These are phyloP conservation scores for Pilasporangium apinafurcum DNA, from an alignment of 352 stramenopile species.

Conservation along the genomic window DNA sequence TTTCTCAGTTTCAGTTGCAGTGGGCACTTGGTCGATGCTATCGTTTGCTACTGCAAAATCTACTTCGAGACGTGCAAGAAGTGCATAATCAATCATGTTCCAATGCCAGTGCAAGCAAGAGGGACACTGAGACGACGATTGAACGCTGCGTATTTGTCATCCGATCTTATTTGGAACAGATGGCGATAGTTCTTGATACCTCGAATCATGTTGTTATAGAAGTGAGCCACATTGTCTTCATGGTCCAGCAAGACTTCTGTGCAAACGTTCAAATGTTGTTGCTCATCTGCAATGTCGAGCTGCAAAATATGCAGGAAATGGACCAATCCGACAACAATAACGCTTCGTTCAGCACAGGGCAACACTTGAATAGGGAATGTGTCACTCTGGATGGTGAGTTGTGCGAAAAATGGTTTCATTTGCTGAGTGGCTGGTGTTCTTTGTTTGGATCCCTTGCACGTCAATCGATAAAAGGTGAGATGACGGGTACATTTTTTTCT, in stretches of 20 bases:
- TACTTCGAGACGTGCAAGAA: neutral
- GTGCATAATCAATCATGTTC: neutral
- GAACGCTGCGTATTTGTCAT: slow-evolving; percentile 10
- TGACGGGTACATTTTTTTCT: slow-evolving; percentile 21
- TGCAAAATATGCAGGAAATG: neutral
- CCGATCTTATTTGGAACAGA: slow-evolving; percentile 17
- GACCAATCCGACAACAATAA: neutral
- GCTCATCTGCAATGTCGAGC: neutral
- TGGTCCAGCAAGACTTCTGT: slow-evolving; percentile 69
- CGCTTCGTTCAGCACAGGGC: slow-evolving; percentile 3
- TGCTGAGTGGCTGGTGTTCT: slow-evolving; percentile 36
- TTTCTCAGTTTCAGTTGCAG: slow-evolving; percentile 25
- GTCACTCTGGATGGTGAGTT: slow-evolving; percentile 2
- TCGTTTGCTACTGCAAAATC: slow-evolving; percentile 34
- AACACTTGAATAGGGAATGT: slow-evolving; percentile 4
- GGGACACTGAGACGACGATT: neutral
- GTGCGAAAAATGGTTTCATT: slow-evolving; percentile 18
- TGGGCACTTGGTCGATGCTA: slow-evolving; percentile 58
- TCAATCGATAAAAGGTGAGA: slow-evolving; percentile 16
- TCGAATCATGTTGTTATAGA: slow-evolving; percentile 1
- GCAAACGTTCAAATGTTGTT: slow-evolving; percentile 19
- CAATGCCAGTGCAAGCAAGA: slow-evolving; percentile 2
- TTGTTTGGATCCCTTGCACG: slow-evolving; percentile 29
- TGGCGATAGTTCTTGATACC: slow-evolving; percentile 15
- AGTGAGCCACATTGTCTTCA: slow-evolving; percentile 24